Percentiles rank a stretch among this genome's conserved stretches.
phyloP scores from a whole-genome alignment of 768 basidiomycete genomes.

The Amanita rubescens region DNA sequence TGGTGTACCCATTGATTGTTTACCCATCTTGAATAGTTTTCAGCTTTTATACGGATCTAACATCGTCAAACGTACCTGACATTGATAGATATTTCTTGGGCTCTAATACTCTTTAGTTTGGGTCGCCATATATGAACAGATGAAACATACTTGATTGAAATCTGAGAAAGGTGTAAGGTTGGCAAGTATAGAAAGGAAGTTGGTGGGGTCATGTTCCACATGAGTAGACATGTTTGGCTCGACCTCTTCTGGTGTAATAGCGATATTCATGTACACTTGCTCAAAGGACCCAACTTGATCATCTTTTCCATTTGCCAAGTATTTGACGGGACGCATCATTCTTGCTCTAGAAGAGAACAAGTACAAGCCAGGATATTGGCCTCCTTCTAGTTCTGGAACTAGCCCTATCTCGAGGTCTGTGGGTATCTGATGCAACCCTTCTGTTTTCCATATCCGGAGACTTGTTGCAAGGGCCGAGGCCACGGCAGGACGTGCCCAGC shows the following conservation, averaged over 20 bases:
- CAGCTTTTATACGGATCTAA: slow-evolving; percentile 3
- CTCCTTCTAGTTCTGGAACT: slow-evolving; percentile 83
- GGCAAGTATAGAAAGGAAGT: slow-evolving; percentile 93
- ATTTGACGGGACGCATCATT: slow-evolving; percentile 99
- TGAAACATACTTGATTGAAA: slow-evolving; percentile 80
- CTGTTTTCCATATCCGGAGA: slow-evolving; percentile 93
- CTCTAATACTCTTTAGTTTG: slow-evolving; percentile 36
- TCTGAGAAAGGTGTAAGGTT: slow-evolving; percentile 99
- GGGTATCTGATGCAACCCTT: slow-evolving; percentile 72
- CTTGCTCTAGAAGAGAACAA: slow-evolving; percentile 80
- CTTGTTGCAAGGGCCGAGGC: slow-evolving; percentile 77
- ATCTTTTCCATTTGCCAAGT: slow-evolving; percentile 73
- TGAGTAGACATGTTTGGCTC: slow-evolving; percentile 73
- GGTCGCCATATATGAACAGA: slow-evolving; percentile 15
- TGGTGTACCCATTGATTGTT: slow-evolving; percentile 99
- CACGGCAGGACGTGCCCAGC: slow-evolving; percentile 76
- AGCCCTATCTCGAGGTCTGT: slow-evolving; percentile 92
- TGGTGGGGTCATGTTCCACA: slow-evolving; percentile 91
- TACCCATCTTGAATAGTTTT: slow-evolving; percentile 75
- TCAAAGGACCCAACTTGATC: slow-evolving; percentile 96
- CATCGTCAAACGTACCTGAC: slow-evolving; percentile 50
- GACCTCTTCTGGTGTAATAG: slow-evolving; percentile 83
- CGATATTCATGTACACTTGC: slow-evolving; percentile 99
- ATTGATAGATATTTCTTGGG: slow-evolving; percentile 90
- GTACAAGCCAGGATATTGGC: slow-evolving; percentile 95